Evolutionary conservation across 768 basidiomycete species (phyloP), one percentile per base, ranked within the genome.

Genomic region (Tephrocybe rancida): DNA sequence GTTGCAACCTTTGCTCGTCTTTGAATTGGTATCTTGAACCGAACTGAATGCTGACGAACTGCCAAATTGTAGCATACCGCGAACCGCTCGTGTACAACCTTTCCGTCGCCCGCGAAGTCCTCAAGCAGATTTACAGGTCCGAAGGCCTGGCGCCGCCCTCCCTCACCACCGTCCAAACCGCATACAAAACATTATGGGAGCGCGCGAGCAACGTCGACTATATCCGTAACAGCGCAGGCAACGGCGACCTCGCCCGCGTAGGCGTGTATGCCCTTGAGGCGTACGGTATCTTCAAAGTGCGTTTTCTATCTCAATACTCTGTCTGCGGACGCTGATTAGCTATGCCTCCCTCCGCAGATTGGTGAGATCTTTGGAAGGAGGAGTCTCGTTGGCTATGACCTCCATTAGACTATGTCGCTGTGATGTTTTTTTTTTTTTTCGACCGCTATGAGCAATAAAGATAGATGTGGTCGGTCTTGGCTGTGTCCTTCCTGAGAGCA

Each of bases 311-410:
- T 30, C 24, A 38, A 16, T 37, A 11, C 11, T 42, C 5, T 29
- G 24, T 27, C 16, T 52, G 1, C n/a, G 25, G 1, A 32, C 10
- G 27, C 25, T 49, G 19, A 42, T 21, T 9, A 16, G n/a, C 13
- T 5, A 11, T 34, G 16, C 7, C 54, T 11, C n/a, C n/a, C n/a
- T 50, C 24, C 58, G 39, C 50, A 92, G 86, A 83, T 95, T 73
- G 93, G 93, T 50, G 93, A 95, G 72, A 95, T 95, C 52, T 61
- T 95, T 55, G 91, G 91, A 8, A 79, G 92, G 59, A 83, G 91
- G 71, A 83, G 82, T 68, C 65, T 93, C 34, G 76, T 95, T 62
- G 92, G 91, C 30, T 94, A 93, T 75, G 82, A 86, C 53, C 64
- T 90, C 55, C 75, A 83, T 57, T 82, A 79, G 71, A 43, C 16